phyloP scores from a whole-genome alignment of 176 grass and related monocot species.

The Poa pratensis region DNA sequence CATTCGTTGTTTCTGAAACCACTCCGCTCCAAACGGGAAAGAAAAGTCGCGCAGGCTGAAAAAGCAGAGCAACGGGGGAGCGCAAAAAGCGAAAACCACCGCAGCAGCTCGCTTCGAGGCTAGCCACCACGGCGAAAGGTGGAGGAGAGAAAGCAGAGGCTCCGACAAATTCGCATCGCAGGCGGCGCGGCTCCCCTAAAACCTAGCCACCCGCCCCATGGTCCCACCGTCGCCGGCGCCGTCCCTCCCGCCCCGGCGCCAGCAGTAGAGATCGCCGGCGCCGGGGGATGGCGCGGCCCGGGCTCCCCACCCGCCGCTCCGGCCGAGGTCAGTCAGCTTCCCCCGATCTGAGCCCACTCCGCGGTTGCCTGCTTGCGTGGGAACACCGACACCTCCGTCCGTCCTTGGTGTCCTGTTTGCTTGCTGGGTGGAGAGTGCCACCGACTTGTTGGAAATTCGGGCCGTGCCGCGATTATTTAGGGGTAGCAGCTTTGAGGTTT shows the following conservation, averaged over 20 bases:
- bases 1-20: too few relatives aligned
- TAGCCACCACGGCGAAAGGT: constrained; percentile 31
- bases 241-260: not conserved
- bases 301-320: not conserved
- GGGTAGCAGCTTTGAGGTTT: not conserved
- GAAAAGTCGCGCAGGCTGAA: constrained; percentile 25
- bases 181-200: constrained; percentile 18
- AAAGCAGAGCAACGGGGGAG: constrained; percentile 22
- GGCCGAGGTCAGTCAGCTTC: constrained; percentile 27
- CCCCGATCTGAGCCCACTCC: constrained; percentile 37
- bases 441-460: not conserved
- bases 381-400: not conserved
- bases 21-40: constrained; percentile 15
- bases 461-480: not conserved
- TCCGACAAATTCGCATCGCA: not conserved
- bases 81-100: constrained; percentile 51
- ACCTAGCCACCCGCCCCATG: constrained; percentile 43
- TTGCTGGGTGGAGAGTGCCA: not conserved
- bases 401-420: not conserved
- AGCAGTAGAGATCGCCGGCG: not conserved
- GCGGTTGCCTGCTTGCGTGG: not conserved
- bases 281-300: constrained; percentile 39
- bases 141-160: too few relatives aligned
- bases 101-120: constrained; percentile 38
- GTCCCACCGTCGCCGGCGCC: constrained; percentile 35